Evolutionary conservation across 306 rosid genomes (phyloP).

Genomic region (Clitoria ternatea): DNA sequence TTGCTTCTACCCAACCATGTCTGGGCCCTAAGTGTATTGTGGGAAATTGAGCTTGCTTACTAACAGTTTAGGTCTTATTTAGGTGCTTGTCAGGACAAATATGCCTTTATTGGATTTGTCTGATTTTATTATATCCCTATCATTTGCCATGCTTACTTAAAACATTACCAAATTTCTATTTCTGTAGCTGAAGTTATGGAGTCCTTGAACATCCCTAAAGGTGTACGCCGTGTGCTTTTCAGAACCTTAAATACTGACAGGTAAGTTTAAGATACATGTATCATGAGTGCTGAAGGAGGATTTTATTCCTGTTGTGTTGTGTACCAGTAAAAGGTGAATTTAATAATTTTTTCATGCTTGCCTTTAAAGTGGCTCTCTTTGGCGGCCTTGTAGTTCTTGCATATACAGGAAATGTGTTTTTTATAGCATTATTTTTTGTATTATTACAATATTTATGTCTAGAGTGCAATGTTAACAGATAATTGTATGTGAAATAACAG

Average conservation of each 20-base stretch:
- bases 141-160: neutral
- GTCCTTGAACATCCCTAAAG: slow-evolving; percentile 68
- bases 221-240: slow-evolving; percentile 75
- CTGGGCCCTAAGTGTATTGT: too few species aligned
- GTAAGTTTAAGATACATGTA: slow-evolving; percentile 30
- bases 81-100: too few species aligned
- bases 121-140: neutral
- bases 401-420: neutral
- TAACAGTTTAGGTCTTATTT: too few species aligned
- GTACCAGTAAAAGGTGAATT: neutral
- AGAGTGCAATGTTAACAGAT: neutral
- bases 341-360: neutral
- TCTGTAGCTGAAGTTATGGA: slow-evolving; percentile 82
- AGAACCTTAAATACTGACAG: slow-evolving; percentile 86
- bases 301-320: slow-evolving; percentile 8
- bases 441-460: neutral
- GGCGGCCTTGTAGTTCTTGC: neutral
- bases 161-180: neutral
- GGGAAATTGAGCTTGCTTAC: too few species aligned
- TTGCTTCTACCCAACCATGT: too few species aligned
- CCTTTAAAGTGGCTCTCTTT: neutral
- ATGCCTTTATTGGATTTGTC: too few species aligned
- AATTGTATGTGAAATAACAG: neutral
- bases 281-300: neutral
- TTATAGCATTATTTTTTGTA: neutral